Conservation (phyloP, 2,329 filamentous ascomycete species). For the Thelonectria olida region DNA sequence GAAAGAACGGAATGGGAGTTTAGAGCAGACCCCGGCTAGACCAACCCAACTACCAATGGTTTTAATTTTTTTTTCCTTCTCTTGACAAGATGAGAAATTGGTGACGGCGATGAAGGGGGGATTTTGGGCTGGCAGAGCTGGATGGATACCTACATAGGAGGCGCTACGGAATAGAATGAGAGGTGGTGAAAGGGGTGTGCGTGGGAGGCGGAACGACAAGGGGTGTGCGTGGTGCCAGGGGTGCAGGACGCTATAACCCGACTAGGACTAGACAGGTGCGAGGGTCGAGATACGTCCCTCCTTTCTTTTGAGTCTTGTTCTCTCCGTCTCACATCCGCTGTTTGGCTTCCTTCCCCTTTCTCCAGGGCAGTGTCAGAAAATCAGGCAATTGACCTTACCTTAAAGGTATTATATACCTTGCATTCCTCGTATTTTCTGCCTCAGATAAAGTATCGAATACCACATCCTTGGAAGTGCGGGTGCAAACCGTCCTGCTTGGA, state of each 20-base stretch:
- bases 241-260: conserved; percentile 10
- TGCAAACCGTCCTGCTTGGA: background rate
- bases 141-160: conserved; percentile 2
- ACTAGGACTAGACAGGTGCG: conserved; percentile 8
- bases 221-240: conserved; percentile 24
- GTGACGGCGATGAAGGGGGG: conserved; percentile 40
- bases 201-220: conserved; percentile 17
- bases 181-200: conserved; percentile 33
- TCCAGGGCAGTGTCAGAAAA: background rate
- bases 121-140: conserved; percentile 34
- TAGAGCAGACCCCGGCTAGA: conserved; percentile 27
- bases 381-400: background rate
- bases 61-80: conserved; percentile 32
- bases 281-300: background rate
- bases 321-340: background rate
- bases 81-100: conserved; percentile 39
- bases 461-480: background rate
- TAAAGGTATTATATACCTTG: conserved; percentile 9
- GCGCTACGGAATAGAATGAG: conserved; percentile 29
- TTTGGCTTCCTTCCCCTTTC: conserved; percentile 10
- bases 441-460: conserved; percentile 17
- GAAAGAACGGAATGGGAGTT: conserved; percentile 25
- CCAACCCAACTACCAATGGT: conserved; percentile 28
- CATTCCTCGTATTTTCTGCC: conserved; percentile 10
- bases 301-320: background rate